These are phyloP conservation scores for Kokia cookei DNA, from an alignment of 441 rosid species.

Conservation along the genomic window DNA sequence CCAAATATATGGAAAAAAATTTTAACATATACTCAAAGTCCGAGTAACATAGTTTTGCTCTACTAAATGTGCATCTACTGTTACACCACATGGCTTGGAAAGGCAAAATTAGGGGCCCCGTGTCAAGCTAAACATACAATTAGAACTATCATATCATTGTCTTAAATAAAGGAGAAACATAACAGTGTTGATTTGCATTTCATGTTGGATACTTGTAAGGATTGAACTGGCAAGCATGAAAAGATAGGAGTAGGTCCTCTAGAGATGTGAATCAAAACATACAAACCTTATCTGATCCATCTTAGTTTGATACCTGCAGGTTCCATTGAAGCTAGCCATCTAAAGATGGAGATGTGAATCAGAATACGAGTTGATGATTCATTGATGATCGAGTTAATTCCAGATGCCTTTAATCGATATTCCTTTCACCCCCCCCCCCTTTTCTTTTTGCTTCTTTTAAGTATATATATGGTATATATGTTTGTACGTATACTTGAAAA, in stretches of 20 bases:
- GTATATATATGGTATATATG: constrained; percentile 13
- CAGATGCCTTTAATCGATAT: constrained; percentile 9
- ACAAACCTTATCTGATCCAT: not conserved
- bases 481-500: constrained; percentile 28
- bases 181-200: not conserved
- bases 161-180: not conserved
- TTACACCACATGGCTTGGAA: not conserved
- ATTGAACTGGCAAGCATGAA: not conserved
- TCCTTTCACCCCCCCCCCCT: not conserved
- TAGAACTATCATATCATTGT: not conserved
- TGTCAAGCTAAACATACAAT: not conserved
- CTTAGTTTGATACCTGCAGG: constrained; percentile 19
- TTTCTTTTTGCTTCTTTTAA: constrained; percentile 21
- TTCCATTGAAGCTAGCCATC: constrained; percentile 34
- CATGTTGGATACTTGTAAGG: not conserved
- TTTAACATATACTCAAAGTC: too few species aligned
- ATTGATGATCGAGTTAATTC: constrained; percentile 10
- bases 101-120: constrained; percentile 12
- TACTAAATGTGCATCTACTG: constrained; percentile 7
- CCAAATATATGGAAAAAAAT: too few species aligned
- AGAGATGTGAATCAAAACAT: too few species aligned
- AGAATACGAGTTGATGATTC: constrained; percentile 14
- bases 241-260: not conserved
- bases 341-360: constrained; percentile 58
- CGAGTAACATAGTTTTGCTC: not conserved